These are phyloP conservation scores for Erodium moschatum DNA, from an alignment of 441 rosid genomes.

Conservation along the genomic window DNA sequence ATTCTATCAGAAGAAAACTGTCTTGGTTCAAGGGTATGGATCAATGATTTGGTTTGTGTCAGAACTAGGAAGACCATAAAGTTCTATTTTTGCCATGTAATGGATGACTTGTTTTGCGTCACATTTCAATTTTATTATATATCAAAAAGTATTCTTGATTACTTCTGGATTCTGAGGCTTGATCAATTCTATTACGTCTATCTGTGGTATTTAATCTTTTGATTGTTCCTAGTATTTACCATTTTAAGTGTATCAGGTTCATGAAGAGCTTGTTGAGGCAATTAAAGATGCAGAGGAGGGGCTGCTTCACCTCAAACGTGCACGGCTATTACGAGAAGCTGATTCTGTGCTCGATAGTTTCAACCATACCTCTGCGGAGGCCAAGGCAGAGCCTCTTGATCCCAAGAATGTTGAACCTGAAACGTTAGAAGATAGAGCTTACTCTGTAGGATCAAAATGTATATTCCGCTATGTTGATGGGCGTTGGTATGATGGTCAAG, in stretches of 20 bases:
- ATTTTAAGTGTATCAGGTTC: slow-evolving; percentile 35
- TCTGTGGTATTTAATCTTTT: not conserved
- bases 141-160: not conserved
- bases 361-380: slow-evolving; percentile 26
- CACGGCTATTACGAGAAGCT: slow-evolving; percentile 62
- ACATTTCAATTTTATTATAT: not conserved
- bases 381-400: slow-evolving; percentile 42
- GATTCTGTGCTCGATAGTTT: slow-evolving; percentile 35
- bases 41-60: not conserved
- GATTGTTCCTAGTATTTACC: not conserved
- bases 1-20: not conserved
- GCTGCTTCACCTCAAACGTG: slow-evolving; percentile 67
- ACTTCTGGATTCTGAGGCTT: not conserved
- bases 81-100: not conserved
- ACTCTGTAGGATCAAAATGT: slow-evolving; percentile 56
- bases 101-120: not conserved
- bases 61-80: not conserved
- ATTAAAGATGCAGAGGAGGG: slow-evolving; percentile 77
- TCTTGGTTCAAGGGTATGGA: not conserved
- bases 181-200: slow-evolving; percentile 5
- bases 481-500: slow-evolving; percentile 84
- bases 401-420: slow-evolving; percentile 40
- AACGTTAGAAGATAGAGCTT: slow-evolving; percentile 35
- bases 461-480: slow-evolving; percentile 67
- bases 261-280: slow-evolving; percentile 55